Base-by-base conservation (phyloP, 306 rosid genomes). In the Oemleria cerasiformis region DNA sequence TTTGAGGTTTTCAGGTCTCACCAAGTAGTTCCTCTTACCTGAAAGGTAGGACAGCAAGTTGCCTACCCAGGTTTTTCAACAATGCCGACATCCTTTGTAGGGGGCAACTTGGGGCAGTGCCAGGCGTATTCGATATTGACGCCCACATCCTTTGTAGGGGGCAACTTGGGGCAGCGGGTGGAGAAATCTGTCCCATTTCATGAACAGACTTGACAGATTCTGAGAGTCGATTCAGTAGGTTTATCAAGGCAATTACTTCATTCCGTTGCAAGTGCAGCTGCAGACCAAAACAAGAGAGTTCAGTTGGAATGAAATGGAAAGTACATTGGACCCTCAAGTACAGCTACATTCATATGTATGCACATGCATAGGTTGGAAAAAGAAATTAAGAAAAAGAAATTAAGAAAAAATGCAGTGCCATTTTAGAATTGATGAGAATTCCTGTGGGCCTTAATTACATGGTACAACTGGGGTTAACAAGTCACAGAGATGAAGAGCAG, bases 211-310 rank as follows among this genome's bases (percentile, higher is more conserved):
- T 85, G 66, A 95, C 75, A 0, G 99, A 95, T 77, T 95, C 96
- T 0, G 99, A 89, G 13, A 95, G 94, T 57, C 99, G 88, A 78
- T 85, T 89, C 41, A 95, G 99, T 71, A 91, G 87, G 85, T 95
- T 95, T 77, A 85, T 36, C 78, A 95, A 74, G 39, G 97, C 99
- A 56, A 95, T 95, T 63, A 95, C 96, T 79, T 95, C 99, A 71
- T 95, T 95, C 73, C 97, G 75, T 78, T 95, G 99, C 78, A 91
- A 75, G 87, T 95, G 87, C 81, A 95, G 84, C 97, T 85, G 89
- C 75, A 74, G 60, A 43, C 49, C 72, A 68, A 54, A 63, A 65
- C 39, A 48, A 80, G 6, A 49, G n/a, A 39, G 7, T 34, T 55
- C 42, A 51, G 34, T 48, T 15, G 39, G 60, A n/a, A 11, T 11